Base-by-base conservation (phyloP, 306 rosid genomes). In the Dryas octopetala region DNA sequence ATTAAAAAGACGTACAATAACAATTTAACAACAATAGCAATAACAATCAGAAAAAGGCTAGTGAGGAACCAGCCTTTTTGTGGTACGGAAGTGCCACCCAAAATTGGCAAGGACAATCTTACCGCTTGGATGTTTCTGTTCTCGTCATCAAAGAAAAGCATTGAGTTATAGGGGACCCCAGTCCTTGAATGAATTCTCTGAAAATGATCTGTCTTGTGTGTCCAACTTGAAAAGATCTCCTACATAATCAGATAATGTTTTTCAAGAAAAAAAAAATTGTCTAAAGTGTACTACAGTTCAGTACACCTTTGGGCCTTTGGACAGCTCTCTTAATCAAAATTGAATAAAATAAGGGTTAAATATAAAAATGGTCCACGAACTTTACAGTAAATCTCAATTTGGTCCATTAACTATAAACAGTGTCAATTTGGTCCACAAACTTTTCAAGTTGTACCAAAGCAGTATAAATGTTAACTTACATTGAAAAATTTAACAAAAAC, bases 91-190 rank as follows among this genome's bases (percentile, higher is more conserved):
- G 26, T 16, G 49, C 17, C 46, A 55, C 7, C 23, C 12, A 57
- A 40, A 49, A 66, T 14, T 6, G 1, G 28, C 12, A 32, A 75
- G 41, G 1, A 2, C 6, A 50, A 53, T 46, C 65, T 81, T 89
- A 93, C 93, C 76, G 32, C 78, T 83, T 68, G 82, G 74, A 90
- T 87, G 76, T 87, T 93, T 38, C 88, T 82, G 74, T 89, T 57
- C 69, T 89, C 95, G 44, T 93, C 95, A 12, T 93, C 93, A 68
- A 86, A 90, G 79, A 93, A 90, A 61, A 89, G 90, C 95, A 95
- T 90, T 17, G 90, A 86, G 63, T 77, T 82, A 67, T 62, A 89
- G 41, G 98, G 89, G 50, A 93, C 87, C 52, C 86, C 85, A 4
- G 93, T 89, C 70, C 48, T 85, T 0, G 86, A 77, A 73, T 79